Conservation (phyloP, 345 rosid genomes). For the Eucalyptus albens region DNA sequence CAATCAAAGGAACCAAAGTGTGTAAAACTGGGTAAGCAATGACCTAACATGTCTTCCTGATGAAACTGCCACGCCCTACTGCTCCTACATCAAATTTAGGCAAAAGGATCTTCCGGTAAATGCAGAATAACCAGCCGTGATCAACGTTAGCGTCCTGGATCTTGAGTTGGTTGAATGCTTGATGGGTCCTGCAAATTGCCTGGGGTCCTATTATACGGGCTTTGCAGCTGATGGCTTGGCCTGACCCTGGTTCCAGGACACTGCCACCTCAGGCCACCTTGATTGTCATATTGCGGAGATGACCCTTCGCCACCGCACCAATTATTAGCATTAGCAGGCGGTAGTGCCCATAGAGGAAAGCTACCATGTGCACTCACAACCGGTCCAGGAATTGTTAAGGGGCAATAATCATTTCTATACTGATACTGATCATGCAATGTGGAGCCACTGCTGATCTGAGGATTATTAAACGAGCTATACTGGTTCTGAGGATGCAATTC, state of each 20-base stretch:
- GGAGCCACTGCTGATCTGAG: too few species aligned
- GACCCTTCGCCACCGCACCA: background rate
- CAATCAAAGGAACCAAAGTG: background rate
- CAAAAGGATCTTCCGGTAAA: background rate
- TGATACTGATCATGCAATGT: background rate
- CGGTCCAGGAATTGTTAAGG: background rate
- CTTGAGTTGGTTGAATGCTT: background rate
- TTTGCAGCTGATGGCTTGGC: conserved; percentile 1
- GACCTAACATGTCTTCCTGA: background rate
- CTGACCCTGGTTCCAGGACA: background rate
- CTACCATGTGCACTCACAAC: background rate
- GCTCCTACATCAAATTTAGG: background rate
- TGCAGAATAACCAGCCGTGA: background rate
- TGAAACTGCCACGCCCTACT: background rate
- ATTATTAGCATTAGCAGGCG: background rate
- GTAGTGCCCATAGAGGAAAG: accelerated
- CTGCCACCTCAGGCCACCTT: background rate
- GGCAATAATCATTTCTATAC: background rate
- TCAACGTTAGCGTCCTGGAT: background rate
- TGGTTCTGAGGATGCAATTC: too few species aligned
- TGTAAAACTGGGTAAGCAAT: background rate
- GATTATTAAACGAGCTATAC: too few species aligned
- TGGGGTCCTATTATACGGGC: background rate
- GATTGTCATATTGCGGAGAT: conserved; percentile 6
- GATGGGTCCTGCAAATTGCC: background rate